Base-by-base conservation (phyloP, 148 eudicot genomes). In the Amaranthus palmeri region DNA sequence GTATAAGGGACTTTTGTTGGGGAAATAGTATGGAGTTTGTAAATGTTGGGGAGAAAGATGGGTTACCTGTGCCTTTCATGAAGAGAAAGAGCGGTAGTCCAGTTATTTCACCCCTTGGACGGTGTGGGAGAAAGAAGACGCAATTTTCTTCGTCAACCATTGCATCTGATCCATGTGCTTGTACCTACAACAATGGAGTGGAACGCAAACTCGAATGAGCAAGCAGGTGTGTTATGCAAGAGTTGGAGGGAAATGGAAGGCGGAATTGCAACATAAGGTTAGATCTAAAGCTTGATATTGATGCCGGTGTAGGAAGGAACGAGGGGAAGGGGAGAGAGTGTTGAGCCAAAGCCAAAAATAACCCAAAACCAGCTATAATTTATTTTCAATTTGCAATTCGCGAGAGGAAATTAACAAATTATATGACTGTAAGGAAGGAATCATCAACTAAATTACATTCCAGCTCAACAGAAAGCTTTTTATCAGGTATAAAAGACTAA, bases 121-220 rank as follows among this genome's bases (percentile, higher is more conserved):
- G 89, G 74, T 93, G 96, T 65, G 98, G 98, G 50, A 93, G 91
- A 81, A 93, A 93, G 85, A 93, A 93, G 7, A 90, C 95, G 76
- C 98, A 93, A 67, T 88, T 87, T 71, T 93, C 96, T 82, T 93
- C 98, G 55, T 93, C 98, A 45, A 90, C 92, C 96, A 93, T 93
- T 47, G 93, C 98, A 81, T 93, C 98, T 36, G 89, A 86, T 77
- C 98, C 98, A 76, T 93, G 98, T 52, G 98, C 98, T 93, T 93
- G 98, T 53, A 92, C 87, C 97, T 92, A 76, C 14, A 75, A 10
- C 64, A 5, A 8, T 3, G 15, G 59, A 69, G 44, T 13, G 54
- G 17, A 68, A 47, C 8, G 47, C 18, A 56, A 70, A 60, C 48
- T 4, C 10, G 58, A 18, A 54, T 43, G 53, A 58, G 59, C 47